Percentiles rank a stretch among this genome's conserved stretches.
These are phyloP conservation scores for Panicum hallii DNA, from an alignment of 202 grass and related monocot species.

Conservation along the genomic window DNA sequence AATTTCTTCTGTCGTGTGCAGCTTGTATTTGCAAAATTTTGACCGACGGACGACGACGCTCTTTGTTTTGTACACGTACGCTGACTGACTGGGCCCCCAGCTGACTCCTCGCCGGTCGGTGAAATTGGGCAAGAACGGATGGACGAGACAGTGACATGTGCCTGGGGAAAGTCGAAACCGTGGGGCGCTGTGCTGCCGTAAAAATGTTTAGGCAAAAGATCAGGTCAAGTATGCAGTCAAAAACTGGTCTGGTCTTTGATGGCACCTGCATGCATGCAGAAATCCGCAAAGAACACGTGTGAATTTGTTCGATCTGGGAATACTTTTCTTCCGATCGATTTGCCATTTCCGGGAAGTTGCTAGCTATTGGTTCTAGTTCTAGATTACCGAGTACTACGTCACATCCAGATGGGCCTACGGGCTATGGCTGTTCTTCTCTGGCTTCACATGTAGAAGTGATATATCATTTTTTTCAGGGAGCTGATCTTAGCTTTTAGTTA, in stretches of 20 bases:
- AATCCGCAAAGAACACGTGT: slow-evolving; percentile 30
- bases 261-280: too few species aligned
- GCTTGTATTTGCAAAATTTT: not conserved
- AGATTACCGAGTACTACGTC: not conserved
- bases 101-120: not conserved
- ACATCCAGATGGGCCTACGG: not conserved
- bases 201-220: not conserved
- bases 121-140: not conserved
- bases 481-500: too few species aligned
- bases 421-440: not conserved
- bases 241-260: slow-evolving; percentile 1
- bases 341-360: slow-evolving; percentile 41
- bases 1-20: not conserved
- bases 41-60: not conserved
- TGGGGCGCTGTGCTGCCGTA: not conserved
- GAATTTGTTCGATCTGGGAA: not conserved
- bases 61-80: not conserved
- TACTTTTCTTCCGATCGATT: not conserved
- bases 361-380: not conserved
- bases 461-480: not conserved
- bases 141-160: not conserved
- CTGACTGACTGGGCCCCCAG: not conserved
- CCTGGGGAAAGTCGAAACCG: slow-evolving; percentile 3
- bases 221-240: slow-evolving; percentile 31
- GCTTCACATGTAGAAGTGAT: not conserved